phyloP scores from a whole-genome alignment of 176 grass and related monocot species.

The Avena insularis region DNA sequence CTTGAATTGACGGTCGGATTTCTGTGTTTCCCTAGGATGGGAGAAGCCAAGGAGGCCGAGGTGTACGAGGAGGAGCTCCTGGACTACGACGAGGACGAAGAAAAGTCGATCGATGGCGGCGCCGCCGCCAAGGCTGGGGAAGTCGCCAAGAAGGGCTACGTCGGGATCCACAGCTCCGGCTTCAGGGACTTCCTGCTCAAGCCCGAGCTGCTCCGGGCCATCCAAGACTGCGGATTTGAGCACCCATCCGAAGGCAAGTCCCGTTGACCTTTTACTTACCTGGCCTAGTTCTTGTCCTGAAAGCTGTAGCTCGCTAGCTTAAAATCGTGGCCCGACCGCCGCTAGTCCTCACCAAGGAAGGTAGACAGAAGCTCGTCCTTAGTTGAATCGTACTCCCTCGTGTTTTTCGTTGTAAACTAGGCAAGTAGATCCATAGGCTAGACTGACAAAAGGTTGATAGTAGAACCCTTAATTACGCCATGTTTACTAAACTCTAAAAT shows the following conservation, averaged over 20 bases:
- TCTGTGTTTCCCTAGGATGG: conserved; percentile 55
- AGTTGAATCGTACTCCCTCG: too few relatives aligned
- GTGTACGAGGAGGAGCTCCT: conserved; percentile 98
- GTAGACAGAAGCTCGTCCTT: too few relatives aligned
- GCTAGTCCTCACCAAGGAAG: too few relatives aligned
- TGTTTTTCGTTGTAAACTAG: too few relatives aligned
- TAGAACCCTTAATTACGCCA: too few relatives aligned
- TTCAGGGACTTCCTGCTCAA: conserved; percentile 99
- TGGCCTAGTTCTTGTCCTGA: background rate
- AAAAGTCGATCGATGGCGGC: conserved; percentile 74
- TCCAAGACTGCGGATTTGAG: conserved; percentile 97
- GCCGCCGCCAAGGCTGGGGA: conserved; percentile 76
- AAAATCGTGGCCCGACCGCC: too few relatives aligned
- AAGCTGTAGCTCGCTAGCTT: background rate
- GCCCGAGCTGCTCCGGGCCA: conserved; percentile 94
- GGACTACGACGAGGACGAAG: conserved; percentile 98
- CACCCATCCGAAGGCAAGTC: conserved; percentile 97
- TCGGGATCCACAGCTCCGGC: conserved; percentile 98
- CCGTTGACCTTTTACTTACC: background rate
- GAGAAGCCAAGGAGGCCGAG: conserved; percentile 90
- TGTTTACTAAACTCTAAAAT: too few relatives aligned
- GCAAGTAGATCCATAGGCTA: background rate
- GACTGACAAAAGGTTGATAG: background rate
- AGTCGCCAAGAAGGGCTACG: conserved; percentile 85
- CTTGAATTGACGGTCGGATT: too few relatives aligned